Evolutionary conservation across 2,329 filamentous ascomycete species (phyloP), one percentile per base, ranked within the genome.

Genomic region (Ophiostoma sp.): DNA sequence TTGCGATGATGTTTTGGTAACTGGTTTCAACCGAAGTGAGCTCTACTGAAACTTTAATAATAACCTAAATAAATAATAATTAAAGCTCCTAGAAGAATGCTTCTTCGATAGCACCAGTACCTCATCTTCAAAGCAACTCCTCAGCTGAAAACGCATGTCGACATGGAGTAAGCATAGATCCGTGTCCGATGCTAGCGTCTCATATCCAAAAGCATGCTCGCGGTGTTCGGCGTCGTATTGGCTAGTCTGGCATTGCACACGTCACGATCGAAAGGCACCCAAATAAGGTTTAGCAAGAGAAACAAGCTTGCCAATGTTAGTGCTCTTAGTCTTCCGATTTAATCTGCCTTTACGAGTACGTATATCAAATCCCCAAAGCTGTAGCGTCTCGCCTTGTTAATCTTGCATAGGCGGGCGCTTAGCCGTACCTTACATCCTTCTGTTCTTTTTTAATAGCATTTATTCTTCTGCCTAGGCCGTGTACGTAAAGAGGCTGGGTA

Each of bases 401-500:
- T 18, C n/a, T 4, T 55, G 49, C 5, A 55, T 27, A 9, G 42
- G 6, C 42, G 27, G 27, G 27, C 27, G 1, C 27, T 27, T 18
- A 6, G 49, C n/a, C 27, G 49, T 55, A 18, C n/a, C 49, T 55
- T 1, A 55, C 49, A 55, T 18, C 49, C 11, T 27, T 18, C 11
- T 55, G 14, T 55, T 55, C n/a, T 27, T 11, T 27, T 55, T 55
- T 4, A 47, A n/a, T 18, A 18, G n/a, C 49, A 55, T 6, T 55
- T 55, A 55, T 55, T 55, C 49, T 55, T 55, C 49, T 55, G 49
- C 49, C 49, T 55, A 55, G 49, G 3, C 8, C 49, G n/a, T 55
- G 49, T 55, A 55, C 49, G 49, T 55, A 55, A 55, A 55, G 18
- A 55, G 49, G 7, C 49, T 55, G 49, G 49, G 49, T 18, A 55